Percentiles rank a stretch among this genome's conserved stretches.
phyloP scores from a whole-genome alignment of 257 asterid species.

The Solanum chmielewskii region DNA sequence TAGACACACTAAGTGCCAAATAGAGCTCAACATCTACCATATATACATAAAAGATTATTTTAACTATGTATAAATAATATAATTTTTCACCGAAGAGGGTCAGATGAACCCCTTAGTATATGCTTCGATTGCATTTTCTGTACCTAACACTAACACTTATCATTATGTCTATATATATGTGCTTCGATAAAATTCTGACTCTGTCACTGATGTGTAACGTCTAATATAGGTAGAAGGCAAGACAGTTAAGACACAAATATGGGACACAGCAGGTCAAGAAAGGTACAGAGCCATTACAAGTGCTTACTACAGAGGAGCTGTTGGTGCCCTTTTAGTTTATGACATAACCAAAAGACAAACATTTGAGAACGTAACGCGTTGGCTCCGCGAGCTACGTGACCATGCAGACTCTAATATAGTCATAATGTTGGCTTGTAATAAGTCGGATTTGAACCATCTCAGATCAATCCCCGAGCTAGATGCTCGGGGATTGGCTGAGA shows the following conservation, averaged over 20 bases:
- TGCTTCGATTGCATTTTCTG: too few relatives aligned
- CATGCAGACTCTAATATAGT: conserved; percentile 46
- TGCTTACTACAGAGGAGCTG: conserved; percentile 45
- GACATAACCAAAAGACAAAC: conserved; percentile 42
- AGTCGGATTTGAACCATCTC: conserved; percentile 31
- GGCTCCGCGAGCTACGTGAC: conserved; percentile 37
- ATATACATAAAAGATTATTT: too few relatives aligned
- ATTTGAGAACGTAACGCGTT: conserved; percentile 27
- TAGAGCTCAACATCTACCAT: too few relatives aligned
- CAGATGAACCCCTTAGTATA: too few relatives aligned
- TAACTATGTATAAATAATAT: too few relatives aligned
- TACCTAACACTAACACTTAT: not conserved
- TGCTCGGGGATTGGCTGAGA: conserved; percentile 30
- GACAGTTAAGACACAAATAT: conserved; percentile 41
- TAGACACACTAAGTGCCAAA: too few relatives aligned
- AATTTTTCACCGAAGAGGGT: too few relatives aligned
- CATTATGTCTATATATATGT: not conserved
- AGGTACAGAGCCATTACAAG: conserved; percentile 43
- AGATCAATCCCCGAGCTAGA: conserved; percentile 30
- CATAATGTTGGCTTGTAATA: conserved; percentile 38
- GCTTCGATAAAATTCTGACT: not conserved
- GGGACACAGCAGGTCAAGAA: conserved; percentile 58
- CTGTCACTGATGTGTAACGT: not conserved
- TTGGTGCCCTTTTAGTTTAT: conserved; percentile 36
- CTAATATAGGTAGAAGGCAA: conserved; percentile 32